phyloP scores from a whole-genome alignment of 257 asterid species.

The Solanum dulcamara region DNA sequence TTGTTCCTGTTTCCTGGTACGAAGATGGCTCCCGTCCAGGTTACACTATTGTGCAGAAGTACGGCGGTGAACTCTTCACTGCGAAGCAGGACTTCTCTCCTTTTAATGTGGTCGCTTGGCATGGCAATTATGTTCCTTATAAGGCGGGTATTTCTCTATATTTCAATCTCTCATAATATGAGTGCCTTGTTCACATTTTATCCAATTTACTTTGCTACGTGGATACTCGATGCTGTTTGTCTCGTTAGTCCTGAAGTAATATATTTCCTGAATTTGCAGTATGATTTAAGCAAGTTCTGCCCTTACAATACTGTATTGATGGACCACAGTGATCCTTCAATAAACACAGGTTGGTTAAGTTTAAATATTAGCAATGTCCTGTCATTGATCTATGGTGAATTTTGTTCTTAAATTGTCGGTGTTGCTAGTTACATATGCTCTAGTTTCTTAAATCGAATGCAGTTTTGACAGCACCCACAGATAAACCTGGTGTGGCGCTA shows the following conservation, averaged over 20 bases:
- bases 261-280: slow-evolving; percentile 39
- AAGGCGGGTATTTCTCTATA: slow-evolving; percentile 36
- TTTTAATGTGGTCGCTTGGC: slow-evolving; percentile 97
- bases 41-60: slow-evolving; percentile 80
- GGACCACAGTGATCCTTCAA: slow-evolving; percentile 94
- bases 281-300: slow-evolving; percentile 84
- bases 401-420: neutral
- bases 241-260: slow-evolving; percentile 11
- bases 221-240: neutral
- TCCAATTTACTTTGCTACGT: neutral
- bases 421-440: neutral
- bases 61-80: slow-evolving; percentile 90
- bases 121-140: slow-evolving; percentile 86
- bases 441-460: slow-evolving; percentile 18
- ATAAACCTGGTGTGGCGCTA: slow-evolving; percentile 87
- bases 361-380: neutral
- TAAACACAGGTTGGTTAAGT: slow-evolving; percentile 62
- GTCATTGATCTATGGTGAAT: neutral
- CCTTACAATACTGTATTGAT: slow-evolving; percentile 88
- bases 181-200: neutral
- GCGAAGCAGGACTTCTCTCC: slow-evolving; percentile 96
- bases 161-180: neutral
- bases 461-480: slow-evolving; percentile 96
- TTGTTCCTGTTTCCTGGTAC: slow-evolving; percentile 82
- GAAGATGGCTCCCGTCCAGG: slow-evolving; percentile 56